A percentile compares a stretch with the other conserved stretches of the same genome.
Evolutionary conservation across 441 rosid genomes (phyloP).

Genomic region (Gossypium aridum): DNA sequence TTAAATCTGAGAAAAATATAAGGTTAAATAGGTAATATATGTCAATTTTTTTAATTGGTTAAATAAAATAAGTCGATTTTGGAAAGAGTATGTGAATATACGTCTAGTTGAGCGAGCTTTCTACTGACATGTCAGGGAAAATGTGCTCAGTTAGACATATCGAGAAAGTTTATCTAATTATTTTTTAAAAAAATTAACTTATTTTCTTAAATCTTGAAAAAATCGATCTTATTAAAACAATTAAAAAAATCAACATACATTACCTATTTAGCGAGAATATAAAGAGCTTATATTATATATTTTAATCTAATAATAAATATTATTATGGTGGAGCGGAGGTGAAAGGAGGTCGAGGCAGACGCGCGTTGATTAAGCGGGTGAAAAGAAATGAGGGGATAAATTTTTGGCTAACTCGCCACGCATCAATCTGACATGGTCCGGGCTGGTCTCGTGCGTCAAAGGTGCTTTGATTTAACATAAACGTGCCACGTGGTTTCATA

Average conservation of each 20-base stretch:
- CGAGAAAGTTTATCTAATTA: rapidly evolving
- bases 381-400: neutral
- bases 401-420: neutral
- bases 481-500: neutral
- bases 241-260: no score
- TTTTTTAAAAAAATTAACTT: rapidly evolving
- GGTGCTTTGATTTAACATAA: neutral
- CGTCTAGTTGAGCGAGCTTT: rapidly evolving
- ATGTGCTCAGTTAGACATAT: rapidly evolving
- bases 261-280: no score
- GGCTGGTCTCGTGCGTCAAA: neutral
- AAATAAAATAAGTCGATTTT: no score
- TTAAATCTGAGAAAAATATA: no score
- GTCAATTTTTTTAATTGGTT: no score
- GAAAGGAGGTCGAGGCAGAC: neutral
- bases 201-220: no score
- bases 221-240: no score
- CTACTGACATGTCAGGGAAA: rapidly evolving
- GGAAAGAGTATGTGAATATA: rapidly evolving
- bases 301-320: neutral
- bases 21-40: no score
- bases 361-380: slow-evolving; percentile 6
- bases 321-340: neutral
- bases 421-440: neutral
- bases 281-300: no score